phyloP scores from a whole-genome alignment of 805 yeast genomes.

The Saccharomycopsis guyanensis region DNA sequence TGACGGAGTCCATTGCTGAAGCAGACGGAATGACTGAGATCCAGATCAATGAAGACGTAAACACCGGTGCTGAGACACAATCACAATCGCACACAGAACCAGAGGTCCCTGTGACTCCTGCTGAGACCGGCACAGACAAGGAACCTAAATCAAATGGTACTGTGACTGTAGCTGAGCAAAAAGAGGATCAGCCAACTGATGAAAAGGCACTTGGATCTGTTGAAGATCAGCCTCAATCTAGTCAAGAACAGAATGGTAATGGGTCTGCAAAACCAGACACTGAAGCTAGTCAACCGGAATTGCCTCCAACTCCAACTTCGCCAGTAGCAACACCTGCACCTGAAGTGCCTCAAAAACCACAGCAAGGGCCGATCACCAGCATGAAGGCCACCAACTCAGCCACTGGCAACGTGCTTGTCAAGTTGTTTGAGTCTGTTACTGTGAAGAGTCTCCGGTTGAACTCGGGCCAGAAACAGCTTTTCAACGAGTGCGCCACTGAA shows the following conservation, averaged over 20 bases:
- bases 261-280: too few species aligned
- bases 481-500: neutral
- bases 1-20: neutral
- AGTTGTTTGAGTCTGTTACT: conserved; percentile 13
- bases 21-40: neutral
- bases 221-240: neutral
- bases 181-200: neutral
- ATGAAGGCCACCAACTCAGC: conserved; percentile 9
- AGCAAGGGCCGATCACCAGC: neutral
- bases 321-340: neutral
- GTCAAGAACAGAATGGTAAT: neutral
- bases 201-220: neutral
- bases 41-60: neutral
- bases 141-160: too few species aligned
- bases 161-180: neutral
- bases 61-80: too few species aligned
- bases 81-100: too few species aligned
- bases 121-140: neutral
- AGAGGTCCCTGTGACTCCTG: neutral
- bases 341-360: neutral
- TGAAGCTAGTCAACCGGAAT: too few species aligned
- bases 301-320: too few species aligned
- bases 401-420: conserved; percentile 15
- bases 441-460: conserved; percentile 11
- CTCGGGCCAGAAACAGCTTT: conserved; percentile 12